phyloP scores from a whole-genome alignment of 768 basidiomycete species.

The Suillus spraguei region DNA sequence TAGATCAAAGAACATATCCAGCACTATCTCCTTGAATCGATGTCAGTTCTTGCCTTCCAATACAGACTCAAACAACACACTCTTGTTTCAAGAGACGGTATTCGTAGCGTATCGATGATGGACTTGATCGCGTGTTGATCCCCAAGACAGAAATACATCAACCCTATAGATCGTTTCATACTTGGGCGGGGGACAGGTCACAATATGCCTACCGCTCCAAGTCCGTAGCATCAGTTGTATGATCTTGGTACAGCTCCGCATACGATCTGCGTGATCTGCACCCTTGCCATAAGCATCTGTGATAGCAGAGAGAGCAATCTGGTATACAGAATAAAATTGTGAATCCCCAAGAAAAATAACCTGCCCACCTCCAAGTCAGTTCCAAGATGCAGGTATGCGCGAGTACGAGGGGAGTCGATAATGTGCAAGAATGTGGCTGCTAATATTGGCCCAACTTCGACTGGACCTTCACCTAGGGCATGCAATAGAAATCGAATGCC shows the following conservation, averaged over 20 bases:
- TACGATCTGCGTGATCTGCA: slow-evolving; percentile 72
- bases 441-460: slow-evolving; percentile 77
- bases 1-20: slow-evolving; percentile 94
- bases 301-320: slow-evolving; percentile 87
- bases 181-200: slow-evolving; percentile 4
- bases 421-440: slow-evolving; percentile 82
- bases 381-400: slow-evolving; percentile 77
- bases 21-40: slow-evolving; percentile 75
- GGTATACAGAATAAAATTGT: slow-evolving; percentile 4
- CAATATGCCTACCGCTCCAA: slow-evolving; percentile 79
- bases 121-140: slow-evolving; percentile 85
- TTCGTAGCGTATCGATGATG: slow-evolving; percentile 80
- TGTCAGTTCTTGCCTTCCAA: slow-evolving; percentile 15
- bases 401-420: slow-evolving; percentile 81
- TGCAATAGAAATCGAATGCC: slow-evolving; percentile 87
- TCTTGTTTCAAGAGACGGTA: slow-evolving; percentile 85
- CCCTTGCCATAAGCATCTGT: slow-evolving; percentile 93
- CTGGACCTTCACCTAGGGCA: slow-evolving; percentile 86
- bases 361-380: slow-evolving; percentile 82
- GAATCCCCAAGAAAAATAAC: neutral
- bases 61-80: slow-evolving; percentile 40
- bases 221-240: slow-evolving; percentile 84
- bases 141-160: slow-evolving; percentile 94
- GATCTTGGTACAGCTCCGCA: slow-evolving; percentile 76
- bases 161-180: slow-evolving; percentile 49